Evolutionary conservation across 371 early-diverging fungal genomes (phyloP), one percentile per base, ranked within the genome.

Genomic region (Blakeslea trispora): DNA sequence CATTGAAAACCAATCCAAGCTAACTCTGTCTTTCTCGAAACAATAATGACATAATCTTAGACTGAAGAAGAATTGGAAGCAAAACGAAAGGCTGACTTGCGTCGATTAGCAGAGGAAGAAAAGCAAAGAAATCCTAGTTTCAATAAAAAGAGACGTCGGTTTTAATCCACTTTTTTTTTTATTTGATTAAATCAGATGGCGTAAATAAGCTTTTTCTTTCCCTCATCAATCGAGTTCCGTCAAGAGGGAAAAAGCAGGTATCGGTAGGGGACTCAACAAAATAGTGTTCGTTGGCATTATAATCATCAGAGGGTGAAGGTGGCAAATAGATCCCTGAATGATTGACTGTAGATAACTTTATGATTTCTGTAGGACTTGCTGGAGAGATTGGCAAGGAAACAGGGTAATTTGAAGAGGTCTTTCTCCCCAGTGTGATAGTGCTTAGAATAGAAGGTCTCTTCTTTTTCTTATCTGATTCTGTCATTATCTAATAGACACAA

Each of bases 341-440:
- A 52, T 75, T 73, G 44, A 76, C 71, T 1, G 76, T 76, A 5
- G 71, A 73, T 23, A 76, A 23, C 45, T 76, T 70, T 19, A 68
- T 73, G n/a, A 72, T 50, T 41, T 71, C 62, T 28, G 28, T 28
- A 21, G 23, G 24, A 32, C 32, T 43, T 32, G 52, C 5, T 22
- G 24, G 23, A 22, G 17, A 13, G 21, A 21, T 11, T 45, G 45
- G 13, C 14, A 45, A 45, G 14, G 28, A 28, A 7, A 28, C 28
- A 5, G 28, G 28, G 28, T 28, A 28, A 28, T 28, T 28, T 28
- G 28, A 28, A 28, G 28, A 28, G 28, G 28, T 28, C 28, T 28
- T 28, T 28, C 28, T 28, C 28, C 28, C 28, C 28, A 28, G 28
- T 28, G 28, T 5, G 5, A 28, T 28, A 7, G 5, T 28, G 7